Evolutionary conservation across 2,329 filamentous ascomycete genomes (phyloP), one percentile per base, ranked within the genome.

Genomic region (Aspergillus calidoustus): DNA sequence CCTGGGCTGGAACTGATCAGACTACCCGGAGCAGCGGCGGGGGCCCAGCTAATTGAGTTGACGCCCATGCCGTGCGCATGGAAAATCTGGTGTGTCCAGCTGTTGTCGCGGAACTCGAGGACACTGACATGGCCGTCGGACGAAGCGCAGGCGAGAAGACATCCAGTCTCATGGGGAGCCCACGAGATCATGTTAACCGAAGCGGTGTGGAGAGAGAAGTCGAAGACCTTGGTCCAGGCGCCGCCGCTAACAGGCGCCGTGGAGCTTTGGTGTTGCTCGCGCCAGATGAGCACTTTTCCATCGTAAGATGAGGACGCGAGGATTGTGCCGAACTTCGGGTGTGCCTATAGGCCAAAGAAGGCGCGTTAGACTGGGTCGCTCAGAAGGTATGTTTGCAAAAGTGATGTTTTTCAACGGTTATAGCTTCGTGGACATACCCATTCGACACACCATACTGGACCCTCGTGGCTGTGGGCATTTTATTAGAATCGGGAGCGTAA

Each of bases 211-310:
- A 94, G 86, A 65, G 91, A 89, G 75, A 96, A 96, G 73, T 96
- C 92, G 82, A 95, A 96, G 77, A 97, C 92, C 75, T 90, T 89
- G 73, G 93, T 90, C 90, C 90, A 93, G 71, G 86, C 82, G 69
- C 83, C 86, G 70, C 80, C 83, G 63, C 74, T 69, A 44, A 73
- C 73, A 53, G 76, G 72, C 59, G 74, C 72, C 58, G 77, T 70
- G 59, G 76, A 66, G 70, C 72, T 75, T 57, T 74, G 71, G 55
- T 75, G 71, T 77, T 93, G 90, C 80, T 99, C 95, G 77, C 93
- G 92, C 93, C 94, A 99, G 84, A 99, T 96, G 78, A 98, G 89
- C 68, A 99, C 94, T 80, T 97, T 97, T 79, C 94, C 95, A 79
- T 99, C 95, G 82, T 97, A 99, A 68, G 91, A 92, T 55, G 93